phyloP scores from a whole-genome alignment of 2,329 filamentous ascomycete genomes.

The Epichloe uncinata region DNA sequence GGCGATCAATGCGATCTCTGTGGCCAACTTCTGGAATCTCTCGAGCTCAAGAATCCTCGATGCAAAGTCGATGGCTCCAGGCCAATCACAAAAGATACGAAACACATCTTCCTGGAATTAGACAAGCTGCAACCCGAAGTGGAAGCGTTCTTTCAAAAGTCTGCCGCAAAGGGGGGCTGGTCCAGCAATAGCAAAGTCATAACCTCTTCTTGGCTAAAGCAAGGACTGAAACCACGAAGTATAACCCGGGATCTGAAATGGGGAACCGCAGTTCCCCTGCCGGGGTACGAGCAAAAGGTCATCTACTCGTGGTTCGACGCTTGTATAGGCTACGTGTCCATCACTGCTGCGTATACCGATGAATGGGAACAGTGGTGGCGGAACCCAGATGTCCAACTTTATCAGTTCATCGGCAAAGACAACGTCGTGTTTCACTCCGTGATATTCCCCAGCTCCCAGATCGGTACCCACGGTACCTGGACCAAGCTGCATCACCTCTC shows the following conservation, averaged over 20 bases:
- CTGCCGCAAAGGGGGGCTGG: conserved; percentile 58
- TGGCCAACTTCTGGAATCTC: conserved; percentile 50
- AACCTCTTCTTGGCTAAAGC: conserved; percentile 58
- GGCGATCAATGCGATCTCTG: conserved; percentile 58
- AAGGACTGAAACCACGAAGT: conserved; percentile 64
- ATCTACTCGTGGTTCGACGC: conserved; percentile 80
- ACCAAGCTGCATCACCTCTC: conserved; percentile 69
- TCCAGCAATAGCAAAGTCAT: conserved; percentile 56
- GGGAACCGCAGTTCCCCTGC: conserved; percentile 42
- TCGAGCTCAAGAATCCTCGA: conserved; percentile 59
- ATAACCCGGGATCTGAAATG: conserved; percentile 80
- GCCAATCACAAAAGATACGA: conserved; percentile 59
- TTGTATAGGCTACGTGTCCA: conserved; percentile 75
- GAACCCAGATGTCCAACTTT: conserved; percentile 66
- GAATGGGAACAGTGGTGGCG: conserved; percentile 83
- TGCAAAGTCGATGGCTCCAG: conserved; percentile 74
- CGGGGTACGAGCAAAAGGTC: conserved; percentile 42
- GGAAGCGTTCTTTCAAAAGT: conserved; percentile 54
- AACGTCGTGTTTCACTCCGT: conserved; percentile 62
- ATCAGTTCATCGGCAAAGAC: conserved; percentile 75
- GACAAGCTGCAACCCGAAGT: conserved; percentile 64
- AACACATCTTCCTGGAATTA: conserved; percentile 67
- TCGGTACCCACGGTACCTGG: conserved; percentile 67
- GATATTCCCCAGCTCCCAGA: conserved; percentile 66
- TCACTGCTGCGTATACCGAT: conserved; percentile 67